Percentiles rank a stretch among this genome's conserved stretches.
Evolutionary conservation across 2,329 filamentous ascomycete genomes (phyloP).

Genomic region (Exophiala spinifera): DNA sequence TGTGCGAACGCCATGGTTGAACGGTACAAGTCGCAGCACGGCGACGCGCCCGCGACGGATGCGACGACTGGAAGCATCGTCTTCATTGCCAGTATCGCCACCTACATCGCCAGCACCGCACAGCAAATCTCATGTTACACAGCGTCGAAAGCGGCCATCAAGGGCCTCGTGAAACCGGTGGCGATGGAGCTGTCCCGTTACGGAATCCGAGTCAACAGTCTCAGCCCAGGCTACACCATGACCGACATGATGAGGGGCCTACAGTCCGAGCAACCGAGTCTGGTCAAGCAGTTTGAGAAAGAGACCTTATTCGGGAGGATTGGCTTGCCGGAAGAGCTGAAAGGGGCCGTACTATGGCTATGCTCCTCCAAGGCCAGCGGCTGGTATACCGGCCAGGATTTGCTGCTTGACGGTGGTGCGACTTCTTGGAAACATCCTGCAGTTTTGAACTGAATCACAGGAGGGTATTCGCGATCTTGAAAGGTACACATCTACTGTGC

Average conservation of each 20-base stretch:
- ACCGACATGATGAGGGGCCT: conserved; percentile 30
- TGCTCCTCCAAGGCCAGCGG: conserved; percentile 20
- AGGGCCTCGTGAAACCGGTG: conserved; percentile 71
- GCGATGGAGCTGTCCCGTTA: conserved; percentile 41
- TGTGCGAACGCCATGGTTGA: conserved; percentile 30
- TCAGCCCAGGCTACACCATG: conserved; percentile 33
- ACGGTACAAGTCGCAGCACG: conserved; percentile 12
- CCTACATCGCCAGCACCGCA: conserved; percentile 33
- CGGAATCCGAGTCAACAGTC: conserved; percentile 34
- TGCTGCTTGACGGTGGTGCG: conserved; percentile 29
- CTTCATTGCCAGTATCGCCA: conserved; percentile 37
- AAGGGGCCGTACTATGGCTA: conserved; percentile 26
- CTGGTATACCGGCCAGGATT: conserved; percentile 29
- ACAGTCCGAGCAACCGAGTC: conserved; percentile 22
- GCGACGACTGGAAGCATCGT: conserved; percentile 30
- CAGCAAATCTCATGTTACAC: conserved; percentile 54
- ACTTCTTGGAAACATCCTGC: conserved; percentile 31
- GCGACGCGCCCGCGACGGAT: conserved; percentile 11
- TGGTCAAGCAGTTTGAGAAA: conserved; percentile 27
- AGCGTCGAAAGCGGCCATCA: conserved; percentile 70
- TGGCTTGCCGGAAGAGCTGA: conserved; percentile 26
- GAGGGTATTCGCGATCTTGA: too few relatives aligned
- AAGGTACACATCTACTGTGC: too few relatives aligned
- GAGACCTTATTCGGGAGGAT: conserved; percentile 30
- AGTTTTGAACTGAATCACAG: conserved; percentile 4